Evolutionary conservation across 768 basidiomycete species (phyloP).

Genomic region (Russula abietina): DNA sequence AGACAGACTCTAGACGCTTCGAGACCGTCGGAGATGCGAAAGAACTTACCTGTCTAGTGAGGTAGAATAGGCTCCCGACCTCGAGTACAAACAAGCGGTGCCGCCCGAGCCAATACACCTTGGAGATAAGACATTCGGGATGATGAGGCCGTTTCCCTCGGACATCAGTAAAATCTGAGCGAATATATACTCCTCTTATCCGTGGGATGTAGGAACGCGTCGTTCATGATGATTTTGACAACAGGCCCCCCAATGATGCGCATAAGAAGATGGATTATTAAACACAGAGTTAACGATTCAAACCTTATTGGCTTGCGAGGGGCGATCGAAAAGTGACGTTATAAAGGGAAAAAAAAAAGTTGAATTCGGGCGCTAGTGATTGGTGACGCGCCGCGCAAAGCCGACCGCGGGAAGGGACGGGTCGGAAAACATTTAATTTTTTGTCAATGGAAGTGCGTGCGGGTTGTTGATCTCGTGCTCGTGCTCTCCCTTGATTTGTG

Average conservation of each 20-base stretch:
- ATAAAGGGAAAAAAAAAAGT: not conserved
- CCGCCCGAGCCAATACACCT: not conserved
- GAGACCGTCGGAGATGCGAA: not conserved
- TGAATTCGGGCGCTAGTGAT: not conserved
- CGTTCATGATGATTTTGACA: constrained; percentile 1
- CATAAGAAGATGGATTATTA: not conserved
- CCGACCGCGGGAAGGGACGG: not conserved
- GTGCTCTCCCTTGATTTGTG: not conserved
- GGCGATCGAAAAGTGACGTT: not conserved
- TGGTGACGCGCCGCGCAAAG: not conserved
- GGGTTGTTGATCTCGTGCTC: not conserved
- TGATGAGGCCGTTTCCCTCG: not conserved
- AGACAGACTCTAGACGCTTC: constrained; percentile 1
- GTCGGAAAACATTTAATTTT: not conserved
- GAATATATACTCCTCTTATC: not conserved
- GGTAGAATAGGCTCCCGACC: not conserved
- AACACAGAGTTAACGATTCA: not conserved
- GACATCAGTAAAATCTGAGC: not conserved
- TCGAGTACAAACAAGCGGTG: not conserved
- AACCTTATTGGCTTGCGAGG: constrained; percentile 7
- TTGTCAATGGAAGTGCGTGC: not conserved
- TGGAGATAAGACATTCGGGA: not conserved
- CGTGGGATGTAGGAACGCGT: not conserved
- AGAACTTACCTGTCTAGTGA: not conserved
- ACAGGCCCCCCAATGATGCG: constrained; percentile 5